Base-by-base conservation (phyloP, 1,284 basidiomycete species). In the Moesziomyces sp. region DNA sequence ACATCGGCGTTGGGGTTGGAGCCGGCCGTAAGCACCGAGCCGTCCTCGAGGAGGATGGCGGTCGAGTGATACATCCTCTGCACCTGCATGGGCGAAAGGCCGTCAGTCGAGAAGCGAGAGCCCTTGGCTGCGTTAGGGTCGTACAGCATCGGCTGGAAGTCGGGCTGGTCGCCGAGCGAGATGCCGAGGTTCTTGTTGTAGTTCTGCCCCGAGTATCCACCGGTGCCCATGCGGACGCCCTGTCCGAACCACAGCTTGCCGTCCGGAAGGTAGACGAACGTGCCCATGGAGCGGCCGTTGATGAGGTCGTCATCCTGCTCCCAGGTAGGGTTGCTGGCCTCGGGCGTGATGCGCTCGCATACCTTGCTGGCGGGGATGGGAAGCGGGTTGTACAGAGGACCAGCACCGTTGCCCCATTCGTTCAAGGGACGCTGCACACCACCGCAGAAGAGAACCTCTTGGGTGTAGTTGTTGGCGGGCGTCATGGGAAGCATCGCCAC, bases 1-100 rank as follows among this genome's bases (percentile, higher is more conserved):
- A 71, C 92, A 78, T 97, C 94, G 48, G 92, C 88, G 83, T 96
- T 95, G 38, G 94, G 94, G 85, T 97, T 97, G 23, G 92, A 94
- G n/a, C 94, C 94, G 54, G 92, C 92, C 66, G 96, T 88, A 59
- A 97, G 85, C 45, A 97, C 89, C 3, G 92, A 92, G 0, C 88
- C 92, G 79, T 96, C 92, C 30, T 84, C 79, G 18, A 93, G 90
- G 47, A 97, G 89, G 46, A 97, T 89, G 26, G 95, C 79, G 3
- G 80, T 82, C 60, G 76, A 86, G 71, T 94, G 93, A 82, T 94
- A 94, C 82, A 94, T 80, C 47, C 93, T 86, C 42, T 93, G 90
- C 70, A 93, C 93, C 38, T 86, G 73, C 77, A 90, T 92, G 1
- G 87, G 86, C 11, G 89, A 89, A 85, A 94, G 86, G 8, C 89